A percentile compares a stretch with the other conserved stretches of the same genome.
Evolutionary conservation across 306 rosid species (phyloP).

Genomic region (Sesbania bispinosa): DNA sequence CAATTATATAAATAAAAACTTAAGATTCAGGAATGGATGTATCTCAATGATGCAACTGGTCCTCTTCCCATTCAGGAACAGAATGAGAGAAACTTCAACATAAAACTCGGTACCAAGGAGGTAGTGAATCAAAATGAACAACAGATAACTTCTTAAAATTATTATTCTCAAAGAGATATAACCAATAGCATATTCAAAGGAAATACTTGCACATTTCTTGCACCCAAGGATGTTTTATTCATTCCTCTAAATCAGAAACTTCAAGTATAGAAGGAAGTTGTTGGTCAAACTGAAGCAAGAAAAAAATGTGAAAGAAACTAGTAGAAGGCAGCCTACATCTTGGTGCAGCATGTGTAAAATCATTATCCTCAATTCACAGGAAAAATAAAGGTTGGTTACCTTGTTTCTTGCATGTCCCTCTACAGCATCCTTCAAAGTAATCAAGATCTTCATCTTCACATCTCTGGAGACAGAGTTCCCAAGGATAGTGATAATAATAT

Average conservation of each 20-base stretch:
- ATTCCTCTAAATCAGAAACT: background rate
- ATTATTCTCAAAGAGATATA: background rate
- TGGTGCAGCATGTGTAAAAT: no score
- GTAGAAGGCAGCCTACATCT: no score
- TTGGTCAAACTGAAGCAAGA: conserved; percentile 4
- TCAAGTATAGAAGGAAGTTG: background rate
- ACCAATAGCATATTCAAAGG: conserved; percentile 6
- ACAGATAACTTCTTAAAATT: background rate
- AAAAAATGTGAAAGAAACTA: background rate
- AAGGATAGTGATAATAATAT: conserved; percentile 48
- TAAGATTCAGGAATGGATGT: background rate
- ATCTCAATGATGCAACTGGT: background rate
- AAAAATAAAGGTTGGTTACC: conserved; percentile 34
- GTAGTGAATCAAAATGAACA: background rate
- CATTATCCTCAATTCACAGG: no score
- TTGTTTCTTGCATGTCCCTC: conserved; percentile 76
- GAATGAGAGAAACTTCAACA: no score
- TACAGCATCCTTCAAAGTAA: conserved; percentile 58
- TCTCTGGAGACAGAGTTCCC: conserved; percentile 44
- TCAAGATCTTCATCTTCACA: conserved; percentile 53
- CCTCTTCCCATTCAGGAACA: background rate
- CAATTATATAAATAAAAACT: background rate
- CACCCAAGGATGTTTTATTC: background rate
- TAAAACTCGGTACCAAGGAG: background rate
- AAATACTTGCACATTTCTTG: background rate